Percentiles rank a stretch among this genome's conserved stretches.
Evolutionary conservation across 2,329 filamentous ascomycete species (phyloP).

Genomic region (Beauveria bassiana): DNA sequence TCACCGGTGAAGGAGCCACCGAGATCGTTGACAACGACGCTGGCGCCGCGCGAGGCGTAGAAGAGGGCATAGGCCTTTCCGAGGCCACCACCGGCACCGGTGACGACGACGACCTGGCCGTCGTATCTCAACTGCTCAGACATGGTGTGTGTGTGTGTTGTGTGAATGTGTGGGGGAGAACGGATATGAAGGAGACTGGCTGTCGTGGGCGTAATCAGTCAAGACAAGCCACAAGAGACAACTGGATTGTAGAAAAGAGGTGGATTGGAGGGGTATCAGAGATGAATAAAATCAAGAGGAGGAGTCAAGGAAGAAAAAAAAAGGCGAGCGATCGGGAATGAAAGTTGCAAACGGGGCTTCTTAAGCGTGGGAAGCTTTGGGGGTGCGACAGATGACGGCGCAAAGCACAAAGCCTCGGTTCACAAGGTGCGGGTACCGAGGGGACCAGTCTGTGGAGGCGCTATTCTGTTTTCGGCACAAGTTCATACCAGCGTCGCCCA

Average conservation of each 20-base stretch:
- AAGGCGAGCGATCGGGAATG: neutral
- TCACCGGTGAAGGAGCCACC: slow-evolving; percentile 91
- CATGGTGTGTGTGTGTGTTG: slow-evolving; percentile 34
- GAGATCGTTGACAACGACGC: slow-evolving; percentile 93
- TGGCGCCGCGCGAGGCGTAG: slow-evolving; percentile 86
- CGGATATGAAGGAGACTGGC: neutral
- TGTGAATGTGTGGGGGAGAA: neutral
- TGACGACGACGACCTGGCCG: slow-evolving; percentile 76
- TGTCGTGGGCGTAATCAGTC: neutral
- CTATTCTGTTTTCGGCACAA: neutral
- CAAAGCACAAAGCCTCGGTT: neutral
- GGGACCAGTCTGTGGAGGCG: neutral
- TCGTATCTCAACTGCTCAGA: slow-evolving; percentile 67
- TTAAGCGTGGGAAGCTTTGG: slow-evolving; percentile 6
- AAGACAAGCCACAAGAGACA: neutral
- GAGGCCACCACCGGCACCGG: slow-evolving; percentile 71
- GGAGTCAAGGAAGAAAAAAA: neutral
- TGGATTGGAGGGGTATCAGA: slow-evolving; percentile 5
- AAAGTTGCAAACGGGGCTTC: slow-evolving; percentile 4
- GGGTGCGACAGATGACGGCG: neutral
- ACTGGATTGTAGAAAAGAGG: neutral
- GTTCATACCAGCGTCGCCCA: neutral
- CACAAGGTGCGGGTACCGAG: neutral
- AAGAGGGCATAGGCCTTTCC: slow-evolving; percentile 80
- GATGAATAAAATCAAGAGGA: neutral